These are phyloP conservation scores for Dichomitus squalens DNA, from an alignment of 1,284 basidiomycete genomes.

Conservation along the genomic window DNA sequence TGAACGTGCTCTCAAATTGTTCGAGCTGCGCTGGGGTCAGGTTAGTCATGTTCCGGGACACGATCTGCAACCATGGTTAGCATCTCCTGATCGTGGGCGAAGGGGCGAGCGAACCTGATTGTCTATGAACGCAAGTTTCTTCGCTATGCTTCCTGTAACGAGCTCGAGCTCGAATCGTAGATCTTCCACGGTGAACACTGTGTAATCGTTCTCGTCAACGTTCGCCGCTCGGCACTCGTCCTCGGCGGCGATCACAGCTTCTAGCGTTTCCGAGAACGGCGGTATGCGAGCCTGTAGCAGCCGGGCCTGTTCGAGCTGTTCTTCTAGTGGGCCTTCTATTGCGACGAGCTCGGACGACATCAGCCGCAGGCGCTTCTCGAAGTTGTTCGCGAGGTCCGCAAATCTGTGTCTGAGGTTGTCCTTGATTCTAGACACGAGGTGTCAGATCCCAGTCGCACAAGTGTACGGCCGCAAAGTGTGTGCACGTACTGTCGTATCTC, in stretches of 20 bases:
- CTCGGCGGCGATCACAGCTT: constrained; percentile 63
- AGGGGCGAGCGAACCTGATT: constrained; percentile 73
- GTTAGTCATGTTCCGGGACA: constrained; percentile 90
- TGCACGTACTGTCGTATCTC: constrained; percentile 82
- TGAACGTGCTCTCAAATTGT: constrained; percentile 96
- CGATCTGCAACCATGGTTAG: constrained; percentile 50
- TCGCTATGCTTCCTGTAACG: constrained; percentile 78
- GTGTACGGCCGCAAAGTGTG: neutral
- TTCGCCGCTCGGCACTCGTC: constrained; percentile 86
- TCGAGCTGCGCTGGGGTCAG: constrained; percentile 95
- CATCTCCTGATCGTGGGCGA: neutral
- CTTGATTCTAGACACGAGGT: constrained; percentile 70
- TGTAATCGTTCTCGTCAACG: constrained; percentile 97
- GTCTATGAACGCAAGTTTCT: constrained; percentile 94
- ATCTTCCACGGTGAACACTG: constrained; percentile 89
- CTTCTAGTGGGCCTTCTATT: constrained; percentile 82
- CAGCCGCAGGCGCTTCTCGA: constrained; percentile 71
- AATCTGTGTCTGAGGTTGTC: constrained; percentile 85
- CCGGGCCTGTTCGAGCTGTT: constrained; percentile 54
- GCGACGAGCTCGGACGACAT: constrained; percentile 79
- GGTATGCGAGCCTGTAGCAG: constrained; percentile 69
- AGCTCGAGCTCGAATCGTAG: constrained; percentile 89
- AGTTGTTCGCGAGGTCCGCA: constrained; percentile 83
- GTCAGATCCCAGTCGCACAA: neutral
- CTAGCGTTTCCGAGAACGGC: constrained; percentile 57